Evolutionary conservation across 371 early-diverging fungal genomes (phyloP).

Genomic region (Syncephalastrum sp.): DNA sequence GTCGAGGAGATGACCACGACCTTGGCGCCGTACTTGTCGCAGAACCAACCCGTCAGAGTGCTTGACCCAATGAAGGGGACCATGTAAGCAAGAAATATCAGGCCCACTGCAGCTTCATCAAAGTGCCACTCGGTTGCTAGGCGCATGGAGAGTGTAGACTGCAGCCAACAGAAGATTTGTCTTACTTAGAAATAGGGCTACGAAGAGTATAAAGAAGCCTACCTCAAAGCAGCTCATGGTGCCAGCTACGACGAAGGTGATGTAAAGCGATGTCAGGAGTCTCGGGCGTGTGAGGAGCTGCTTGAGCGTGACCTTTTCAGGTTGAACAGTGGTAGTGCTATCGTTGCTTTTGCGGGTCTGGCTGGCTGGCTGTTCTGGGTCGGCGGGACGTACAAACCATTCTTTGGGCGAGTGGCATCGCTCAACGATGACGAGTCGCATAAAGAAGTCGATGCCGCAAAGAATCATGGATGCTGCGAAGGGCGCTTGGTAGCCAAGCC

Average conservation of each 20-base stretch:
- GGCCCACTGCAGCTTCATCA: slow-evolving; percentile 54
- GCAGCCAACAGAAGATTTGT: slow-evolving; percentile 6
- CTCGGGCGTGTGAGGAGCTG: slow-evolving; percentile 29
- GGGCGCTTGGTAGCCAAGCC: slow-evolving; percentile 65
- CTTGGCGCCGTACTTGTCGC: slow-evolving; percentile 41
- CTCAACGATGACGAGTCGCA: slow-evolving; percentile 56
- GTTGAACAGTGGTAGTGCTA: background rate
- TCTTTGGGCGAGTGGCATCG: slow-evolving; percentile 38
- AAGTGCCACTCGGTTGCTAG: slow-evolving; percentile 53
- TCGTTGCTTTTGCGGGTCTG: slow-evolving; percentile 2
- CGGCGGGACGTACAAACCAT: slow-evolving; percentile 29
- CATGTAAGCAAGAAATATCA: slow-evolving; percentile 59
- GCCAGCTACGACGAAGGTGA: slow-evolving; percentile 33
- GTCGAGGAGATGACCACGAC: slow-evolving; percentile 36
- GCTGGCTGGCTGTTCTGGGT: slow-evolving; percentile 3
- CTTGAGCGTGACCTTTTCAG: slow-evolving; percentile 13
- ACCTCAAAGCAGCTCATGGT: slow-evolving; percentile 48
- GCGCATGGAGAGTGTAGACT: slow-evolving; percentile 60
- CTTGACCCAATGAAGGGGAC: slow-evolving; percentile 46
- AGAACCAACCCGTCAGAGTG: slow-evolving; percentile 44
- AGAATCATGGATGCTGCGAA: slow-evolving; percentile 72
- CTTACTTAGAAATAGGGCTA: background rate
- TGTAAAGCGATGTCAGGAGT: slow-evolving; percentile 28
- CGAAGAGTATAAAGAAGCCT: slow-evolving; percentile 4
- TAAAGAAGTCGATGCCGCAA: slow-evolving; percentile 53